Conservation (phyloP, 2,329 filamentous ascomycete species). For the Huntiella decipiens region DNA sequence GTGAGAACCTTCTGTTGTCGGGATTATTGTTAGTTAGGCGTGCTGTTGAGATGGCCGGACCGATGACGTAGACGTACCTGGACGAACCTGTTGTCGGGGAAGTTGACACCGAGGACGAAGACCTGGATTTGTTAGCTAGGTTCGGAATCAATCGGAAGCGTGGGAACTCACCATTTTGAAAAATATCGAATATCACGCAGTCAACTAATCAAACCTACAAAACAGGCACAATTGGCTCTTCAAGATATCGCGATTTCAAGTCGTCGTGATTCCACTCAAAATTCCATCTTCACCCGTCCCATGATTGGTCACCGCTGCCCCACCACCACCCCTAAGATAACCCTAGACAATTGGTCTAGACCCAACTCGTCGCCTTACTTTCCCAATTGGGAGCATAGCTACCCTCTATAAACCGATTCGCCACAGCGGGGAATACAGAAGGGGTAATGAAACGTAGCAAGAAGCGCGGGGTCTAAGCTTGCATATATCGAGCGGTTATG, state of each 20-base stretch:
- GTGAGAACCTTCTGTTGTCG: slow-evolving; percentile 47
- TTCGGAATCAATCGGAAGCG: background rate
- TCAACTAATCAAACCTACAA: background rate
- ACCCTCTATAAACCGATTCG: too few species aligned
- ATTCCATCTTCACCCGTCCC: too few species aligned
- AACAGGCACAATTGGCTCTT: background rate
- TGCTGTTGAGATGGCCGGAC: background rate
- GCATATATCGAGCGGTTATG: slow-evolving; percentile 11
- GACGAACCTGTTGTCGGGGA: slow-evolving; percentile 65
- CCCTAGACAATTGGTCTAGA: too few species aligned
- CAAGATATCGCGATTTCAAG: too few species aligned
- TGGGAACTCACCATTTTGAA: slow-evolving; percentile 7
- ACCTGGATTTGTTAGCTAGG: slow-evolving; percentile 31
- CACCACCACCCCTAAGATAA: too few species aligned
- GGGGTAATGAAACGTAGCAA: slow-evolving; percentile 10
- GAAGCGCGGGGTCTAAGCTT: slow-evolving; percentile 5
- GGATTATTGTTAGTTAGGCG: background rate
- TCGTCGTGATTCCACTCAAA: too few species aligned
- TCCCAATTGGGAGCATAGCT: too few species aligned
- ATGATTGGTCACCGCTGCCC: too few species aligned
- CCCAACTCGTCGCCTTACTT: too few species aligned
- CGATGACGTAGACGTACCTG: slow-evolving; percentile 36
- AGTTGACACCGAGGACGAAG: slow-evolving; percentile 73
- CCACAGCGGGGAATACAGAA: too few species aligned
- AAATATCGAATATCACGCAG: background rate